phyloP scores from a whole-genome alignment of 768 basidiomycete species.

The Clathrus columnatus region DNA sequence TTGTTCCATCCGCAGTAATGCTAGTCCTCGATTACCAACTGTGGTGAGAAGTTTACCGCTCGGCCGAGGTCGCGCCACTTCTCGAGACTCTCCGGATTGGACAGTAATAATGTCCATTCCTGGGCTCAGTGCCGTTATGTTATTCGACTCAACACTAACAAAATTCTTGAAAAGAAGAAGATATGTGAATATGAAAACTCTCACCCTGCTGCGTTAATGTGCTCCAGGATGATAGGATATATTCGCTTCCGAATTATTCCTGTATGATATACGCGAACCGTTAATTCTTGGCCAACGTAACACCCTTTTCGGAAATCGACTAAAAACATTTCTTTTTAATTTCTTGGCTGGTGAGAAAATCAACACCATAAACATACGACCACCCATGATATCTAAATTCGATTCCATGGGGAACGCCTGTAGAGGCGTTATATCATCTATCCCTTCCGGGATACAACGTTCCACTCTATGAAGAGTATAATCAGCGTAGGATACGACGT shows the following conservation, averaged over 20 bases:
- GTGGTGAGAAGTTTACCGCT: slow-evolving; percentile 68
- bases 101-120: slow-evolving; percentile 1
- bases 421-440: slow-evolving; percentile 61
- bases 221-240: slow-evolving; percentile 61
- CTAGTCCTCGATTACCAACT: slow-evolving; percentile 55
- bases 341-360: slow-evolving; percentile 9
- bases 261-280: slow-evolving; percentile 93
- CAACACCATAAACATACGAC: slow-evolving; percentile 44
- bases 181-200: not conserved
- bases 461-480: slow-evolving; percentile 74
- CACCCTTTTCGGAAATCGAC: slow-evolving; percentile 98
- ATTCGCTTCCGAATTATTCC: slow-evolving; percentile 87
- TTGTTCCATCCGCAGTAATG: slow-evolving; percentile 74
- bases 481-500: slow-evolving; percentile 40
- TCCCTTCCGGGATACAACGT: slow-evolving; percentile 84
- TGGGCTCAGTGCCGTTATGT: not conserved
- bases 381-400: slow-evolving; percentile 92
- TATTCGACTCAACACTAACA: not conserved
- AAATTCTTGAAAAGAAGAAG: not conserved
- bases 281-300: slow-evolving; percentile 95
- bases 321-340: slow-evolving; percentile 23
- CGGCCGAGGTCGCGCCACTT: slow-evolving; percentile 54
- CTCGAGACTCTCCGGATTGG: slow-evolving; percentile 7
- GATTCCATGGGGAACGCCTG: slow-evolving; percentile 90
- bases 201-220: slow-evolving; percentile 18